These are phyloP conservation scores for Tulasnella sp. DNA, from an alignment of 768 basidiomycete genomes.

Conservation along the genomic window DNA sequence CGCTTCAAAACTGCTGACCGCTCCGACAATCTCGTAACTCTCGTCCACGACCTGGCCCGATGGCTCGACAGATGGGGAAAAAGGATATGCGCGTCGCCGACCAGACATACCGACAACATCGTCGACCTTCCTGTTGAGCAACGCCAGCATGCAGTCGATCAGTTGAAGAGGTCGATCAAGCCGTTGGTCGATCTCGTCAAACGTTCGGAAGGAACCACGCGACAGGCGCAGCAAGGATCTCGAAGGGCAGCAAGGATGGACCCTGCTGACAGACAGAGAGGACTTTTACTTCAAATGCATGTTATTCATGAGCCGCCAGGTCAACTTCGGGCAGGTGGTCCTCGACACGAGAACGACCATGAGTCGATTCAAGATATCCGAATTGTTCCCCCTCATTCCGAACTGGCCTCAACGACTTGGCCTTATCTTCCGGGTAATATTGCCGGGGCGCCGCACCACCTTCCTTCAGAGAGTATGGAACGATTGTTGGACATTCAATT, in stretches of 20 bases:
- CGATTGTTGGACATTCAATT: slow-evolving; percentile 75
- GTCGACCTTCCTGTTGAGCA: slow-evolving; percentile 39
- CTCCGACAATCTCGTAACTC: slow-evolving; percentile 48
- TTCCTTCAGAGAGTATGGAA: slow-evolving; percentile 62
- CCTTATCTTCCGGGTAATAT: slow-evolving; percentile 68
- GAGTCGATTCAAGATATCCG: slow-evolving; percentile 60
- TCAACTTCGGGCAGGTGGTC: slow-evolving; percentile 51
- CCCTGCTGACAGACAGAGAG: slow-evolving; percentile 43
- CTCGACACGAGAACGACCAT: slow-evolving; percentile 72
- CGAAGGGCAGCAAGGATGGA: not conserved
- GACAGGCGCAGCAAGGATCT: not conserved
- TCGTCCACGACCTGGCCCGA: slow-evolving; percentile 57
- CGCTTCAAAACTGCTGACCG: slow-evolving; percentile 62
- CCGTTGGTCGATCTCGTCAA: slow-evolving; percentile 46
- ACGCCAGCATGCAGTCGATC: slow-evolving; percentile 48
- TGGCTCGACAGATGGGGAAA: slow-evolving; percentile 52
- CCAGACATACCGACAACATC: slow-evolving; percentile 53
- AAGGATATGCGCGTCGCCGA: slow-evolving; percentile 40
- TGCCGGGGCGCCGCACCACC: slow-evolving; percentile 64
- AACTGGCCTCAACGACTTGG: slow-evolving; percentile 54
- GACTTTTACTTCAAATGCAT: slow-evolving; percentile 48
- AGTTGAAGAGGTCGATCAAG: slow-evolving; percentile 42
- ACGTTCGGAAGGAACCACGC: slow-evolving; percentile 48
- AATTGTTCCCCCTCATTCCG: slow-evolving; percentile 69
- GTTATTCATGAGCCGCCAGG: slow-evolving; percentile 62